Conservation (phyloP, 2,329 filamentous ascomycete genomes). For the Saccharata proteae region DNA sequence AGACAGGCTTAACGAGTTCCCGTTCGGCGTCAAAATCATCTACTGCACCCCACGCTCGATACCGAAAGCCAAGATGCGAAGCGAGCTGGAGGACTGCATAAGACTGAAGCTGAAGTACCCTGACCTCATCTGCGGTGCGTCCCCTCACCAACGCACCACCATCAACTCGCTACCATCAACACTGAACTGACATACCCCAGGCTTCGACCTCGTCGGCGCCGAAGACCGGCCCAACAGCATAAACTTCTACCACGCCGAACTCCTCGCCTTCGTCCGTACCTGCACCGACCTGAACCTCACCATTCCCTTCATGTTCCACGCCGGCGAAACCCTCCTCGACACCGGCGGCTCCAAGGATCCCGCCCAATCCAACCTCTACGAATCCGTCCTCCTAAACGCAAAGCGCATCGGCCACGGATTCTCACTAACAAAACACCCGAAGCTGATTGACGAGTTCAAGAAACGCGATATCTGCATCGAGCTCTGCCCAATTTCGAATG, state of each 20-base stretch:
- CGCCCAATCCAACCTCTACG: conserved; percentile 49
- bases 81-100: conserved; percentile 49
- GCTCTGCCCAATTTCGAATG: conserved; percentile 65
- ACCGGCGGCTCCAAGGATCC: conserved; percentile 46
- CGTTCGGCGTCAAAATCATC: conserved; percentile 54
- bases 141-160: conserved; percentile 53
- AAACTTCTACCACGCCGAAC: conserved; percentile 44
- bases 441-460: conserved; percentile 55
- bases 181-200: conserved; percentile 49
- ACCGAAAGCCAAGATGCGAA: conserved; percentile 32
- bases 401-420: conserved; percentile 69
- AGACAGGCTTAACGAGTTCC: conserved; percentile 35
- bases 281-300: conserved; percentile 39
- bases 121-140: conserved; percentile 58
- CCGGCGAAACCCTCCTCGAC: conserved; percentile 58
- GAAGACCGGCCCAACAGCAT: conserved; percentile 52
- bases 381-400: conserved; percentile 52
- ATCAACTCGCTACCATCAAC: conserved; percentile 48
- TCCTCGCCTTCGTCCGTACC: conserved; percentile 43
- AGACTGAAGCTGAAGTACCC: conserved; percentile 45
- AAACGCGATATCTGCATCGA: conserved; percentile 50
- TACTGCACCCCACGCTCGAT: conserved; percentile 59
- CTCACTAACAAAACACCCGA: conserved; percentile 52
- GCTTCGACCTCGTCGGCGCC: conserved; percentile 57
- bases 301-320: conserved; percentile 66